Base-by-base conservation (phyloP, 371 early-diverging fungal genomes). In the Smittium culicis region DNA sequence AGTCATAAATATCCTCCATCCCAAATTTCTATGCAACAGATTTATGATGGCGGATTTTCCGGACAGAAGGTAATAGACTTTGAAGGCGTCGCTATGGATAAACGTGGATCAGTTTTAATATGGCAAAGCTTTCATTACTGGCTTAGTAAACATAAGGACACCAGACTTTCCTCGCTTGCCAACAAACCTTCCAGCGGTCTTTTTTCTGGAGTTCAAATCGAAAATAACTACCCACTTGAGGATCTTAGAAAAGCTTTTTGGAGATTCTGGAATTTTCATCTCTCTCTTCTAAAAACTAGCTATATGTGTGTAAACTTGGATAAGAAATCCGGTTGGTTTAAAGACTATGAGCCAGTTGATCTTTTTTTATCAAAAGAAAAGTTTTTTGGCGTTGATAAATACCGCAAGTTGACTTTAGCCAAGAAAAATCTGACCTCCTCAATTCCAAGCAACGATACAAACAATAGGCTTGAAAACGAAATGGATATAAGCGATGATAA, bases 121-220 rank as follows among this genome's bases (percentile, higher is more conserved):
- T 60, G 60, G 60, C 60, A 60, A 16, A 29, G 29, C 29, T 60
- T 60, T 60, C 25, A 60, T 27, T 27, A 32, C 8, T 60, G 32
- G 16, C 8, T 60, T 27, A 60, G 32, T 27, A 60, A 32, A 27
- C 27, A 8, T 11, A 25, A 60, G 27, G 60, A 60, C 60, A 27
- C 27, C 29, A 11, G 25, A 32, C 32, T 60, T 27, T 14, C 25
- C 29, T 27, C 5, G 25, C 32, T 25, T 27, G 25, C 25, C 14
- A 25, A 29, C 16, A 32, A 29, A 25, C 60, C 60, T 8, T 16
- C 25, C 16, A 60, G 32, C 8, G 25, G 14, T 27, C 27, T 5
- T 27, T 60, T 25, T 25, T 14, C 25, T 29, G 60, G 25, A 27
- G 16, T 60, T 16, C 60, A 27, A 27, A 27, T 60, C 8, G 60